These are phyloP conservation scores for Golubevia pallescens DNA, from an alignment of 1,284 basidiomycete genomes.

Conservation along the genomic window DNA sequence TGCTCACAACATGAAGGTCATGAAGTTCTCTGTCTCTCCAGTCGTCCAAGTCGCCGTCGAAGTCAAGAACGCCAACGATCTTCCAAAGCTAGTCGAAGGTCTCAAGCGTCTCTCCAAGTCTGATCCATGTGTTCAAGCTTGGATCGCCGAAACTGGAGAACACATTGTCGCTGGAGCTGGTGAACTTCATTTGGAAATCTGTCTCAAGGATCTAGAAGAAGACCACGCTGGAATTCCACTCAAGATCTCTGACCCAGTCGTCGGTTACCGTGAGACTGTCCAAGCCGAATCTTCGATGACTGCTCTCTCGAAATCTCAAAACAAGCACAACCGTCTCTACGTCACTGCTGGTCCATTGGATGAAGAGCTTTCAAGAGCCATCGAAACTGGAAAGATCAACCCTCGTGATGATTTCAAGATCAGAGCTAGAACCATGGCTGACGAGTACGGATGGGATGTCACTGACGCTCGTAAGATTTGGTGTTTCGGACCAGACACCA, in stretches of 20 bases:
- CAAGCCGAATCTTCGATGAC: slow-evolving; percentile 63
- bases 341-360: slow-evolving; percentile 57
- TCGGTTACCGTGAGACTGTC: slow-evolving; percentile 65
- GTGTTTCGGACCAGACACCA: slow-evolving; percentile 65
- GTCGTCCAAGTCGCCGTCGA: slow-evolving; percentile 65
- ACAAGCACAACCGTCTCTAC: slow-evolving; percentile 65
- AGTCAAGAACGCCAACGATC: slow-evolving; percentile 65
- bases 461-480: slow-evolving; percentile 64
- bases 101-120: slow-evolving; percentile 65
- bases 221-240: slow-evolving; percentile 64
- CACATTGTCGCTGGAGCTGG: slow-evolving; percentile 65
- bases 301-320: slow-evolving; percentile 65
- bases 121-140: slow-evolving; percentile 63
- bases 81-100: slow-evolving; percentile 65
- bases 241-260: slow-evolving; percentile 65
- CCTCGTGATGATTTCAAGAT: slow-evolving; percentile 63
- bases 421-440: slow-evolving; percentile 56
- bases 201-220: slow-evolving; percentile 64
- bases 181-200: slow-evolving; percentile 64
- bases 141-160: slow-evolving; percentile 63
- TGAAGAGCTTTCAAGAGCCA: slow-evolving; percentile 58
- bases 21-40: slow-evolving; percentile 65
- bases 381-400: slow-evolving; percentile 60
- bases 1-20: slow-evolving; percentile 64
- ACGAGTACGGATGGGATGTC: slow-evolving; percentile 63